These are phyloP conservation scores for Peniophora sp. DNA, from an alignment of 1,284 basidiomycete species.

Conservation along the genomic window DNA sequence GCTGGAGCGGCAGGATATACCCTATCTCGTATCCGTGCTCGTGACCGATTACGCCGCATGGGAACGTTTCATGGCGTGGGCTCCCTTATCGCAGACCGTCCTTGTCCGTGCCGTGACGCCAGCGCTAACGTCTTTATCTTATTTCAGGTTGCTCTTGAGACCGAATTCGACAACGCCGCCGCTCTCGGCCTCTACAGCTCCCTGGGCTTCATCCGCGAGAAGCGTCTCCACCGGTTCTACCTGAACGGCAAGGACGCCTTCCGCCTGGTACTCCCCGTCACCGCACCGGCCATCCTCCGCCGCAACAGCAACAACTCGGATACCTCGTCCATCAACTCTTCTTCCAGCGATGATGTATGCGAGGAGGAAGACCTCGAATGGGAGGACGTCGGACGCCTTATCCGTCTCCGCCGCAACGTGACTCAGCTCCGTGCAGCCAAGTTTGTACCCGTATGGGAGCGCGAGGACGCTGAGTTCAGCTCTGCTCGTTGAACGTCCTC, in stretches of 20 bases:
- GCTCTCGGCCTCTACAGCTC: slow-evolving; percentile 87
- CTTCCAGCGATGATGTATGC: not conserved
- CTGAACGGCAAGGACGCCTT: slow-evolving; percentile 89
- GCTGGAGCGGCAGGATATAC: no score
- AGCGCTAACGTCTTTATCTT: not conserved
- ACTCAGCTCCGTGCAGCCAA: not conserved
- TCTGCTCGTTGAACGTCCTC: not conserved
- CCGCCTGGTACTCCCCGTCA: slow-evolving; percentile 60
- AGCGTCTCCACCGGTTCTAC: slow-evolving; percentile 92
- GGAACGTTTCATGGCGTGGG: no score
- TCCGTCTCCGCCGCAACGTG: slow-evolving; percentile 1
- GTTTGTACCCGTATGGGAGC: slow-evolving; percentile 1
- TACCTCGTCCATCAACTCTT: not conserved
- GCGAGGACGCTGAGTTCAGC: not conserved
- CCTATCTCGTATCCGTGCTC: no score
- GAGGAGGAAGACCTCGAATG: not conserved
- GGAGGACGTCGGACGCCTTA: not conserved
- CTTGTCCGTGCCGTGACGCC: not conserved
- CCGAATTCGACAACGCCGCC: slow-evolving; percentile 88
- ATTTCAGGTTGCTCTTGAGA: slow-evolving; percentile 86
- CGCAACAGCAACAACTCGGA: not conserved
- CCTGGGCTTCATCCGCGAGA: slow-evolving; percentile 93
- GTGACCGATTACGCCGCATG: no score
- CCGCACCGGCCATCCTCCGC: slow-evolving; percentile 20
- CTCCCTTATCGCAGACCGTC: not conserved